phyloP scores from a whole-genome alignment of 805 yeast species.

The Barnettozyma populi region DNA sequence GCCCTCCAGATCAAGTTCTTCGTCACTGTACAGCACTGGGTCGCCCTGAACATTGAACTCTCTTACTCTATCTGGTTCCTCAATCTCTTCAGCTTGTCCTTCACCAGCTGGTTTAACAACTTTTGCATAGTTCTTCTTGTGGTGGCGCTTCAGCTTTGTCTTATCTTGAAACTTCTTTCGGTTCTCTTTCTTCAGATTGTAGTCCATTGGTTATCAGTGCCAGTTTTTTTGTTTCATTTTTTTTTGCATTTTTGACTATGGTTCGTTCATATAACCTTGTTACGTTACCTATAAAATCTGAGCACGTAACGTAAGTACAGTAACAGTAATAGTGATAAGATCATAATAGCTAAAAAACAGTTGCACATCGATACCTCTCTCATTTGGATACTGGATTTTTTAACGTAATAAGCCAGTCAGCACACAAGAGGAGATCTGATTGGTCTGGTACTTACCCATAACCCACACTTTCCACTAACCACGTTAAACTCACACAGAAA shows the following conservation, averaged over 20 bases:
- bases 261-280: no score
- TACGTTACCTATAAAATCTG: no score
- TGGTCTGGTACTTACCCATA: background rate
- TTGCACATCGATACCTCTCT: no score
- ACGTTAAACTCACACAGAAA: no score
- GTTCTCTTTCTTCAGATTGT: constrained; percentile 32
- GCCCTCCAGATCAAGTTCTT: constrained; percentile 12
- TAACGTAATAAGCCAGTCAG: no score
- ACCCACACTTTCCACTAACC: no score
- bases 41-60: constrained; percentile 15
- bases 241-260: no score
- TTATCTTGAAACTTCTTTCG: constrained; percentile 38
- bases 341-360: no score
- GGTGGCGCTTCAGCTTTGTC: constrained; percentile 32
- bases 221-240: background rate
- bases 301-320: no score
- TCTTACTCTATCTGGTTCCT: constrained; percentile 15
- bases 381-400: no score
- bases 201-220: constrained; percentile 18
- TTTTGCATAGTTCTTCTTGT: constrained; percentile 33
- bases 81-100: constrained; percentile 10
- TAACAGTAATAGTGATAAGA: no score
- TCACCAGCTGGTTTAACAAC: constrained; percentile 19
- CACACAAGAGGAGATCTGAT: background rate
- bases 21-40: constrained; percentile 13